Evolutionary conservation across 2,329 filamentous ascomycete genomes (phyloP), one percentile per base, ranked within the genome.

Genomic region (Pyricularia pennisetigena): DNA sequence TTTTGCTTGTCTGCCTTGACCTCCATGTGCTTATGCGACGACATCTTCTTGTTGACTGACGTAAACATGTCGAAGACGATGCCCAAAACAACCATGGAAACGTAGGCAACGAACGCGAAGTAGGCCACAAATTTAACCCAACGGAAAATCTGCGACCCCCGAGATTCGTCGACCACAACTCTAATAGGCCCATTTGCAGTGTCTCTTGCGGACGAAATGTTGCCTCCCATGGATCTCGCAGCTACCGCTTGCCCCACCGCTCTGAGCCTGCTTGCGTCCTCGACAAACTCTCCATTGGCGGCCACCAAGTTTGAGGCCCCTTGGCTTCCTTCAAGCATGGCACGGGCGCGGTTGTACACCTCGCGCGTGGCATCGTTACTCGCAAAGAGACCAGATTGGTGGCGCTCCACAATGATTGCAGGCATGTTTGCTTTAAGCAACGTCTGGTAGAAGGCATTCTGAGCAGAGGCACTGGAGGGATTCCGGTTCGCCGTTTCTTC

Each of bases 401-500:
- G 95, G 74, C 95, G 86, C 78, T 98, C 93, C 69, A 97, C 86
- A 68, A 99, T 83, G 71, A 99, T 97, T 67, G 93, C 90, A 23
- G 94, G 92, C 91, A 97, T 94, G 75, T 96, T 95, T 67, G 94
- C 93, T 76, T 91, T 91, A 68, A 97, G 84, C 16, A 99, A 86
- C 64, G 94, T 90, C 76, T 94, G 90, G 77, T 99, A 99, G 78
- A 99, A 97, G 20, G 92, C 90, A 77, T 94, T 95, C 78, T 99
- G 95, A 24, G 93, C 89, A 62, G 90, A 91, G 30, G 93, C 90
- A 78, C 93, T 98, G 69, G 83, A 86, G 1, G 95, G 93, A 74
- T 97, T 97, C 78, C 93, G 91, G 79, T 98, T 99, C 54, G 95
- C 96, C 28, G 91, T 90, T 77, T 94, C 90, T 80, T 99, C 95